phyloP scores from a whole-genome alignment of 1,284 basidiomycete genomes.

The Sphagnurus paluster region DNA sequence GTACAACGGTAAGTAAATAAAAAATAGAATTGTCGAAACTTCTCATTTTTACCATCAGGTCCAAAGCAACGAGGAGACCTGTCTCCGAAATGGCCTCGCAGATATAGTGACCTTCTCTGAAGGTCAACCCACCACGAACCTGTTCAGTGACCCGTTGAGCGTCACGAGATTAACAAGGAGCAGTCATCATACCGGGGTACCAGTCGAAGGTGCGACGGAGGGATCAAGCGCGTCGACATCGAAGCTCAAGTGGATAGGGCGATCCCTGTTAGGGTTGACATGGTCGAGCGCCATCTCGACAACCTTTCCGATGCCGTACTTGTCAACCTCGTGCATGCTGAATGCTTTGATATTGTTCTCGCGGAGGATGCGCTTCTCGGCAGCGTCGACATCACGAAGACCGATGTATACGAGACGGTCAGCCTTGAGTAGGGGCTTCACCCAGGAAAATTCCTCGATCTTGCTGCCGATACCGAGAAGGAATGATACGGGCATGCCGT shows the following conservation, averaged over 20 bases:
- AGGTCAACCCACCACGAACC: slow-evolving; percentile 94
- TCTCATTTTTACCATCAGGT: slow-evolving; percentile 74
- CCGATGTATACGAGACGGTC: slow-evolving; percentile 92
- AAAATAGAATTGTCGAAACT: slow-evolving; percentile 8
- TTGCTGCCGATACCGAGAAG: slow-evolving; percentile 71
- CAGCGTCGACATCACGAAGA: slow-evolving; percentile 89
- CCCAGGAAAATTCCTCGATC: slow-evolving; percentile 75
- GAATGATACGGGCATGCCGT: slow-evolving; percentile 98
- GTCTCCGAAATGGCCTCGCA: slow-evolving; percentile 95
- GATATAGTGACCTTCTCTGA: slow-evolving; percentile 97
- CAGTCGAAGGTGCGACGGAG: slow-evolving; percentile 92
- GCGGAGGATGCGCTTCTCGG: slow-evolving; percentile 87
- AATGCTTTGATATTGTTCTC: slow-evolving; percentile 92
- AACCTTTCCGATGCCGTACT: slow-evolving; percentile 92
- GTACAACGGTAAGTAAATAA: slow-evolving; percentile 3
- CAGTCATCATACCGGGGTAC: slow-evolving; percentile 71
- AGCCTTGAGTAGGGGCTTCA: slow-evolving; percentile 72
- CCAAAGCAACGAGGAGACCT: slow-evolving; percentile 87
- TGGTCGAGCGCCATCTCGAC: slow-evolving; percentile 95
- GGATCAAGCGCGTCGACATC: slow-evolving; percentile 97
- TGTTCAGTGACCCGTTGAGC: slow-evolving; percentile 23
- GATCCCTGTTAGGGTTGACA: slow-evolving; percentile 82
- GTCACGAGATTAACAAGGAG: not conserved
- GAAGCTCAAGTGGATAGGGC: slow-evolving; percentile 94
- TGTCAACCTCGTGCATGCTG: slow-evolving; percentile 99